phyloP scores from a whole-genome alignment of 768 basidiomycete genomes.

The Suillus clintonianus region DNA sequence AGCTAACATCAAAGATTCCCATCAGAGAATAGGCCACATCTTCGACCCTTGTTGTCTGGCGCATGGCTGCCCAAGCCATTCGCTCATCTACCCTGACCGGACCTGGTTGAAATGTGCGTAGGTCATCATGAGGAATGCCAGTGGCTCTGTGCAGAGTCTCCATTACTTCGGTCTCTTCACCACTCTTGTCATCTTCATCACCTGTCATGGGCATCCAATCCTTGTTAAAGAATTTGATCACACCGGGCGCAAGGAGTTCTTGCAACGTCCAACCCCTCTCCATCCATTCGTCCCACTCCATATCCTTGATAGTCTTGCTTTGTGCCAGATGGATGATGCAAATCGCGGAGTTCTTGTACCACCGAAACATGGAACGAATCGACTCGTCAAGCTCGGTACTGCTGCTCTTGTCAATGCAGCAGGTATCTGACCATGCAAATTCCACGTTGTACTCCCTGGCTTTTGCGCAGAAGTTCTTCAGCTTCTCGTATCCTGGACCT shows the following conservation, averaged over 20 bases:
- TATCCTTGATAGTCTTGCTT: neutral
- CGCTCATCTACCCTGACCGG: neutral
- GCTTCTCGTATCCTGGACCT: neutral
- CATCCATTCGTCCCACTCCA: neutral
- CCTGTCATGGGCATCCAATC: neutral
- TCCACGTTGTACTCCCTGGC: neutral
- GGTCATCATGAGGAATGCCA: neutral
- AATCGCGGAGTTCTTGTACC: slow-evolving; percentile 1
- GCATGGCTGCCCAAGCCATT: slow-evolving; percentile 16
- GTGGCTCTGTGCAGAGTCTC: no score
- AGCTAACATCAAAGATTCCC: slow-evolving; percentile 14
- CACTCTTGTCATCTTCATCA: no score
- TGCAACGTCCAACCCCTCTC: slow-evolving; percentile 3
- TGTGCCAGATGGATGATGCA: neutral
- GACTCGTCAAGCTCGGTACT: slow-evolving; percentile 6
- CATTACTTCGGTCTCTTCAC: no score
- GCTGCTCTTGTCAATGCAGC: neutral
- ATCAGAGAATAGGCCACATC: slow-evolving; percentile 18
- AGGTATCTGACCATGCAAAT: slow-evolving; percentile 2
- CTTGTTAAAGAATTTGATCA: slow-evolving; percentile 1
- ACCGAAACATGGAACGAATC: neutral
- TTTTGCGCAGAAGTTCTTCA: neutral
- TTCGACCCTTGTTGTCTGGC: slow-evolving; percentile 16
- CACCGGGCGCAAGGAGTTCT: neutral
- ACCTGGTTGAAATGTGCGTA: no score